Percentiles rank a stretch among this genome's conserved stretches.
Conservation (phyloP, 1,139 yeast genomes). For the Citeromyces siamensis region DNA sequence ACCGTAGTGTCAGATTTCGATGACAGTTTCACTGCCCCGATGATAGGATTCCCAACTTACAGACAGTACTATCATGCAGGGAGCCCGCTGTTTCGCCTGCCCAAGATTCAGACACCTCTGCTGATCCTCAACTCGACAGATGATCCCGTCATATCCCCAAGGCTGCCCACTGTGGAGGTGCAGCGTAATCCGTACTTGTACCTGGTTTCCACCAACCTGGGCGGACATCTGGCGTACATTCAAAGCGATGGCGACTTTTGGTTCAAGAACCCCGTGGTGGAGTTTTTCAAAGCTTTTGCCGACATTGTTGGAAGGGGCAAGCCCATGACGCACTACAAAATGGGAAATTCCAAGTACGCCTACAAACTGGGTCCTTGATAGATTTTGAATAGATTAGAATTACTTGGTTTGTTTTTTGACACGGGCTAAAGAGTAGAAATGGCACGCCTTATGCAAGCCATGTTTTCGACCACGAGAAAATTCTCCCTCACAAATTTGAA, state of each 20-base stretch:
- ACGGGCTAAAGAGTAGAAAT: too few species aligned
- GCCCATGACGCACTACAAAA: neutral
- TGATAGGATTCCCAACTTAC: conserved; percentile 41
- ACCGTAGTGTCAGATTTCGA: conserved; percentile 29
- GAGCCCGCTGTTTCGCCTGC: conserved; percentile 35
- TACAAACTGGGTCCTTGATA: neutral
- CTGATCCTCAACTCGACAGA: conserved; percentile 36
- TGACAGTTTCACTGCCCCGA: conserved; percentile 35
- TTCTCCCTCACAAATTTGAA: neutral
- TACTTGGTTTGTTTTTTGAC: too few species aligned
- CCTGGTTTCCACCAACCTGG: conserved; percentile 41
- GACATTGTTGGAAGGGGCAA: neutral
- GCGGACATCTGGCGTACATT: conserved; percentile 57
- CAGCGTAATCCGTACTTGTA: conserved; percentile 41
- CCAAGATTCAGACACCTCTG: conserved; percentile 38
- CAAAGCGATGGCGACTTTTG: conserved; percentile 54
- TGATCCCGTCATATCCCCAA: conserved; percentile 44
- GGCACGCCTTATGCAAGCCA: neutral
- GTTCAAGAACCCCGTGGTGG: conserved; percentile 54
- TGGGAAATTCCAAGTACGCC: neutral
- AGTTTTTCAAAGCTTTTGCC: conserved; percentile 45
- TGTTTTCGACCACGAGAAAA: conserved; percentile 3
- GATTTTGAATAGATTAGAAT: too few species aligned
- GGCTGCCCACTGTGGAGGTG: conserved; percentile 36
- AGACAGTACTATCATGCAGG: conserved; percentile 42